Base-by-base conservation (phyloP, 140 eudicot genomes). In the Cichorium intybus region DNA sequence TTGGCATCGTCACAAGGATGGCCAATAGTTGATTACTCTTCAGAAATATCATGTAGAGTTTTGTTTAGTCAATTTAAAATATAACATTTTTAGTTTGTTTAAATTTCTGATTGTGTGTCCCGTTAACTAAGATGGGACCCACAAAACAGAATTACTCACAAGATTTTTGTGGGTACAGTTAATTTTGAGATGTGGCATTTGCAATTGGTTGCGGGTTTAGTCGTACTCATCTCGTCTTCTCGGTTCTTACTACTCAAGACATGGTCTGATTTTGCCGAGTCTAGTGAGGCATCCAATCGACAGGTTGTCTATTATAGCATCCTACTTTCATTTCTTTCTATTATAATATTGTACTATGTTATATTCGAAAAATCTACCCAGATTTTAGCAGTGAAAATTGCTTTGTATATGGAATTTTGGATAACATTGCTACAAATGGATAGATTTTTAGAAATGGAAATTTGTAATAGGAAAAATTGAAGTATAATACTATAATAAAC, bases 241-340 rank as follows among this genome's bases (percentile, higher is more conserved):
- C 95, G 99, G 29, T 81, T 79, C 43, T 63, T 84, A 51, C 77
- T 92, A 39, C 75, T 92, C 60, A 84, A 83, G 61, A 79, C 82
- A 47, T 92, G 99, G 99, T 78, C 95, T 11, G 96, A 88, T 74
- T 92, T 92, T 80, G 95, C 96, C 0, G 93, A 88, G 80, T 92
- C 99, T 49, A 92, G 99, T 53, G 89, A 92, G 75, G 83, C 89
- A 48, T 92, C 96, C 66, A 92, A 88, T 75, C 85, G 60, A 50
- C 99, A 88, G 99, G 96, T 88, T 27, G 7, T 35, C 21, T 12
- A 14, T 15, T 24, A 58, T 37, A 0, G 46, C 9, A 1, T 34
- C 9, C 12, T 9, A 34, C 3, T 9, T 34, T 34, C 41, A 9
- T 2, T 11, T 37, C n/a, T 37, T 37, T 37, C 11, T 37, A 11